Base-by-base conservation (phyloP, 129 eudicot genomes). In the Flaveria trinervia region DNA sequence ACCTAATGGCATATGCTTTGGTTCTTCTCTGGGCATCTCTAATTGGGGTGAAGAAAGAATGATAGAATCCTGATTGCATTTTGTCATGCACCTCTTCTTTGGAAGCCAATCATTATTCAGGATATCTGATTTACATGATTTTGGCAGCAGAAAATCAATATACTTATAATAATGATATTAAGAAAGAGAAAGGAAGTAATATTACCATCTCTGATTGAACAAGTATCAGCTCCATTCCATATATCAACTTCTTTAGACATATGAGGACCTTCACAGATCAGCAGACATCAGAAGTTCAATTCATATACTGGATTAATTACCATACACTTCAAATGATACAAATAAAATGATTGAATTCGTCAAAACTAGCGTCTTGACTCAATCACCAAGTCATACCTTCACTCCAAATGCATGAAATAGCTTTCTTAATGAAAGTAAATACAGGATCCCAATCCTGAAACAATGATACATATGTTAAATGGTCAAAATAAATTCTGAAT, bases 391-490 rank as follows among this genome's bases (percentile, higher is more conserved):
- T 43, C 71, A 56, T 54, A 66, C 76, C 87, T 86, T 83, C 69
- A 71, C 78, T 81, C 99, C 99, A 95, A 56, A 89, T 65, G 68
- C 79, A 57, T 77, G 80, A 72, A 44, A 95, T 74, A 10, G 91
- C 81, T 72, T 88, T 80, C 84, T 88, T 88, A 44, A 95, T 76
- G 69, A 91, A 95, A 18, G 80, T 11, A 51, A 88, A 83, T 45
- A 89, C 79, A 67, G 84, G 84, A 81, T 56, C 86, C 97, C 97
- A 95, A 75, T 95, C 96, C 99, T 94, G 83, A 46, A 77, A 61
- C 62, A 64, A 70, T 26, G 62, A 78, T 75, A 16, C 2, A 70
- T 14, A 81, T 61, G 61, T 43, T 82, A 14, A 49, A 45, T 13
- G 79, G 67, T 75, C 60, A 77, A 54, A 39, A 26, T 12, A 55